These are phyloP conservation scores for Astrocystis sublimbata DNA, from an alignment of 495 filamentous ascomycete species.

Conservation along the genomic window DNA sequence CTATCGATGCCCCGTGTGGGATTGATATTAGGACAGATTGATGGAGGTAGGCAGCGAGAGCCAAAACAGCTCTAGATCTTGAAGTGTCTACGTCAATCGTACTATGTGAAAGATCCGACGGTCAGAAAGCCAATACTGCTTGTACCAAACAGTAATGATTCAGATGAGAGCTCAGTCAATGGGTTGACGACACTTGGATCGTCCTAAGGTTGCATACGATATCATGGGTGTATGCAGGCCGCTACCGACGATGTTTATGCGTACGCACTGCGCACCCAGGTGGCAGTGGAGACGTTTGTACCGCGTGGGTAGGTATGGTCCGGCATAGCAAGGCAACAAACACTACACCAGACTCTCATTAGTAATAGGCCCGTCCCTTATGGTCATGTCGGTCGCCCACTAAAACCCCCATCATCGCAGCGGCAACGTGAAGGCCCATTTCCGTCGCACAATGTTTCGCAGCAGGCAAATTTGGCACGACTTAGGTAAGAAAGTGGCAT, in stretches of 20 bases:
- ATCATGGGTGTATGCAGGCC: too few species aligned
- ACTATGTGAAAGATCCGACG: background rate
- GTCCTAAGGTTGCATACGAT: background rate
- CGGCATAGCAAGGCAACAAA: too few species aligned
- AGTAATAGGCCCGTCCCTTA: background rate
- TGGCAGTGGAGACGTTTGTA: conserved; percentile 1
- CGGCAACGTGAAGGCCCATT: background rate
- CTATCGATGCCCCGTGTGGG: background rate
- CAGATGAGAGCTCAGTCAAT: too few species aligned
- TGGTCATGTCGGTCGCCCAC: background rate
- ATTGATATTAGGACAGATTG: background rate
- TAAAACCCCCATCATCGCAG: background rate
- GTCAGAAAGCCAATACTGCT: background rate
- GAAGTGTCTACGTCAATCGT: background rate
- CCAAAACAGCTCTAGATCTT: background rate
- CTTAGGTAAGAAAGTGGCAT: background rate
- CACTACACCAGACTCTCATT: background rate
- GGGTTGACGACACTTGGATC: background rate
- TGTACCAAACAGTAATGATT: too few species aligned
- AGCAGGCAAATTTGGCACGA: background rate
- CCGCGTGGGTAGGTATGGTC: too few species aligned
- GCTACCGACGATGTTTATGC: background rate
- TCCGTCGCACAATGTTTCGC: background rate
- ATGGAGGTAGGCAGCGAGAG: background rate
- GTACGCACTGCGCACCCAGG: too few species aligned